Evolutionary conservation across 1,284 basidiomycete species (phyloP).

Genomic region (Coriolopsis trogii): DNA sequence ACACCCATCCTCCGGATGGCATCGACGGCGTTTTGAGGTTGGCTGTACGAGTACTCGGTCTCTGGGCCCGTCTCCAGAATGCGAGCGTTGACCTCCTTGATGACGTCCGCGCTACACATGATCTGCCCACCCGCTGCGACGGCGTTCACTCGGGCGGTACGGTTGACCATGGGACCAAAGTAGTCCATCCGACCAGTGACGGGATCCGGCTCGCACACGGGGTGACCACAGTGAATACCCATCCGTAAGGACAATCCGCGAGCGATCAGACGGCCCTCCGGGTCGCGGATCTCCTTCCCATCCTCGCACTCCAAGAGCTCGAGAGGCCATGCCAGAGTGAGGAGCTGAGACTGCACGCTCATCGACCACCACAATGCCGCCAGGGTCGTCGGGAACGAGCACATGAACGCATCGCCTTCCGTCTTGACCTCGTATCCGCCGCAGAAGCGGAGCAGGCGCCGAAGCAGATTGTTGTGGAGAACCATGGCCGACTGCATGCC

Average conservation of each 20-base stretch:
- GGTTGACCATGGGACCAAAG: slow-evolving; percentile 93
- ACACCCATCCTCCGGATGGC: slow-evolving; percentile 79
- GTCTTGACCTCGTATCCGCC: slow-evolving; percentile 99
- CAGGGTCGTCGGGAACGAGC: slow-evolving; percentile 90
- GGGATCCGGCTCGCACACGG: slow-evolving; percentile 92
- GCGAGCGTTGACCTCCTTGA: slow-evolving; percentile 78
- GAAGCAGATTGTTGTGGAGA: slow-evolving; percentile 87
- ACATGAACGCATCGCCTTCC: slow-evolving; percentile 99
- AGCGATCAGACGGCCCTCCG: slow-evolving; percentile 73
- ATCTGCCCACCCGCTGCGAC: slow-evolving; percentile 94
- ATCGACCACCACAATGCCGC: slow-evolving; percentile 93
- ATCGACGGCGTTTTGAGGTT: slow-evolving; percentile 63
- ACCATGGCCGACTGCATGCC: slow-evolving; percentile 97
- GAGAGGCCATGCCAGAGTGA: slow-evolving; percentile 90
- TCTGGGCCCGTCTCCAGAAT: slow-evolving; percentile 57
- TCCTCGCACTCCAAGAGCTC: slow-evolving; percentile 95
- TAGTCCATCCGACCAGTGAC: slow-evolving; percentile 98
- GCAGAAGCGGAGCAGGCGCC: slow-evolving; percentile 86
- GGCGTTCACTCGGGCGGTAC: slow-evolving; percentile 85
- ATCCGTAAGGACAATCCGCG: slow-evolving; percentile 95
- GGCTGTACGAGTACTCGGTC: slow-evolving; percentile 59
- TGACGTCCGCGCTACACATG: slow-evolving; percentile 89
- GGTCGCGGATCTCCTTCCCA: slow-evolving; percentile 81
- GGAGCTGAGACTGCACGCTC: slow-evolving; percentile 84
- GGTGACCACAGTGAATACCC: slow-evolving; percentile 95